Conservation (phyloP, 2,329 filamentous ascomycete genomes). For the Apiospora hydei region DNA sequence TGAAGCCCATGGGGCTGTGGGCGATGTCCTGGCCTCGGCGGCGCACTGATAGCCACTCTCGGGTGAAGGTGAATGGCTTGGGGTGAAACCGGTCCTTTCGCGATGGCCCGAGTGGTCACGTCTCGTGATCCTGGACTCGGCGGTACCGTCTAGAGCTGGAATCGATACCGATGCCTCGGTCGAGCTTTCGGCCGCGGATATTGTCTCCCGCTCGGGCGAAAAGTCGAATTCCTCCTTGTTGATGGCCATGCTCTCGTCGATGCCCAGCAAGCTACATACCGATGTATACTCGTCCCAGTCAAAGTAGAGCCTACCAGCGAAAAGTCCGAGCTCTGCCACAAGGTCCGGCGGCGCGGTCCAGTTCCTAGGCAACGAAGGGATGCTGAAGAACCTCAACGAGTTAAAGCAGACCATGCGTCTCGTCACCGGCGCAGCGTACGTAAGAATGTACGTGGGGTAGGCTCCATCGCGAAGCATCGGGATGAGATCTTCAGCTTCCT, state of each 20-base stretch:
- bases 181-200: conserved; percentile 14
- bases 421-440: conserved; percentile 67
- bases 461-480: conserved; percentile 45
- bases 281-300: conserved; percentile 53
- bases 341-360: conserved; percentile 60
- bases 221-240: conserved; percentile 29
- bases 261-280: conserved; percentile 44
- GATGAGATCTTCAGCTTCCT: conserved; percentile 67
- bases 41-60: conserved; percentile 62
- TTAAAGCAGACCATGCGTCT: conserved; percentile 67
- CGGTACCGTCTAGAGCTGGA: not conserved
- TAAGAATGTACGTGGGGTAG: conserved; percentile 52
- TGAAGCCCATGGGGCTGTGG: conserved; percentile 66
- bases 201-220: conserved; percentile 28
- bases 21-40: conserved; percentile 65
- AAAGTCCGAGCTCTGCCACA: conserved; percentile 63
- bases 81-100: conserved; percentile 33
- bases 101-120: not conserved
- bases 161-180: conserved; percentile 17
- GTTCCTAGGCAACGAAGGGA: conserved; percentile 52
- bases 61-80: conserved; percentile 54
- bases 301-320: conserved; percentile 68
- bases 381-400: conserved; percentile 56
- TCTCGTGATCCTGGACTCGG: not conserved
- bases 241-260: conserved; percentile 28